Conservation (phyloP, 768 basidiomycete species). For the Termitomyces sp. region DNA sequence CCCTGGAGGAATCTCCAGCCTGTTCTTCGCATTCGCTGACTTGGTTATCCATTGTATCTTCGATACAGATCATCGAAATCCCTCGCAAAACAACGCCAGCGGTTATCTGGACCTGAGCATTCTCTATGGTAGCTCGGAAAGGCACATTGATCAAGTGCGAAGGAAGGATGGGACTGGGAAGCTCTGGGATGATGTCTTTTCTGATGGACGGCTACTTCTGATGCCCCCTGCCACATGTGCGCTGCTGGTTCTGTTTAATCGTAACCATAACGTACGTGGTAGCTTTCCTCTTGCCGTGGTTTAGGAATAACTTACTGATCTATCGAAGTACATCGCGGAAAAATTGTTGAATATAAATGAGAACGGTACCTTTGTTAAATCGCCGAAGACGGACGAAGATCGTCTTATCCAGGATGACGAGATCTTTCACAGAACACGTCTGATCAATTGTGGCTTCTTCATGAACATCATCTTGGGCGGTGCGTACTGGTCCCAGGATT, state of each 20-base stretch:
- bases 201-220: conserved; percentile 58
- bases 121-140: conserved; percentile 61
- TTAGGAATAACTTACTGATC: neutral
- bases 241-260: conserved; percentile 61
- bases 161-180: conserved; percentile 62
- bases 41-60: conserved; percentile 75
- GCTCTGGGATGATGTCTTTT: conserved; percentile 68
- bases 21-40: conserved; percentile 80
- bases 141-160: conserved; percentile 47
- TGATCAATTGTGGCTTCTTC: conserved; percentile 72
- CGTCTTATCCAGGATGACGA: conserved; percentile 62
- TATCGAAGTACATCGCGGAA: conserved; percentile 60
- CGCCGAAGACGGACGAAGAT: conserved; percentile 20
- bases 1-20: conserved; percentile 66
- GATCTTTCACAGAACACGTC: conserved; percentile 68
- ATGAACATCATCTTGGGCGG: conserved; percentile 66
- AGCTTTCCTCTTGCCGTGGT: neutral
- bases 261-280: conserved; percentile 68
- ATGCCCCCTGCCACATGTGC: conserved; percentile 75
- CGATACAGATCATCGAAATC: conserved; percentile 46
- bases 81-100: conserved; percentile 57
- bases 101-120: conserved; percentile 78
- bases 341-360: conserved; percentile 72
- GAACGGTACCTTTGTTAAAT: conserved; percentile 37
- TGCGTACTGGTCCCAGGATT: conserved; percentile 10